Conservation (phyloP, 225 moss, liverwort and hornwort genomes). For the Takakia lepidozioides region DNA sequence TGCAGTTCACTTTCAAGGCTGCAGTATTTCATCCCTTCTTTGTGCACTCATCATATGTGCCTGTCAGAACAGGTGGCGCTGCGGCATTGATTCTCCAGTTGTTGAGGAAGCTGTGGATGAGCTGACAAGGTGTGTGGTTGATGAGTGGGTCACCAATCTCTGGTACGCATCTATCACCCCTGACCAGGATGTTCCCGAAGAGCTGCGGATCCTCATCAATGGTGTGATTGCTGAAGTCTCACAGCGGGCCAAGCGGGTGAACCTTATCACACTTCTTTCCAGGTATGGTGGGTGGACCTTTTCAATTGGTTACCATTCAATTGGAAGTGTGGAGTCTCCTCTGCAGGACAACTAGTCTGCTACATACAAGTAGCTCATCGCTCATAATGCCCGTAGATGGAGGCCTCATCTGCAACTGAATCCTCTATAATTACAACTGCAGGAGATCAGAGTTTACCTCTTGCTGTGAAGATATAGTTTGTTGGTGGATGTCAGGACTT, state of each 20-base stretch:
- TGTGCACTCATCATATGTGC: no score
- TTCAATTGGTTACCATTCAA: no score
- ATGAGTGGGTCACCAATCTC: conserved; percentile 47
- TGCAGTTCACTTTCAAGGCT: no score
- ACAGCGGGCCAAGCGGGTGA: conserved; percentile 36
- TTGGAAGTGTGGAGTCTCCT: no score
- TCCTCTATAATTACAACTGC: no score
- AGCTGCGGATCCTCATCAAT: conserved; percentile 51
- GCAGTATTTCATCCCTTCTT: no score
- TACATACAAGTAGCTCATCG: no score
- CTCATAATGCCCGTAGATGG: not conserved
- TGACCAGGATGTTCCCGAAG: conserved; percentile 46
- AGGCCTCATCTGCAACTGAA: no score
- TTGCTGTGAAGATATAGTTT: no score
- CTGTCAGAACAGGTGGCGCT: conserved; percentile 38
- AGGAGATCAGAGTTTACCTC: no score
- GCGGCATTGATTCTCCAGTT: conserved; percentile 39
- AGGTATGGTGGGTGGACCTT: conserved; percentile 10
- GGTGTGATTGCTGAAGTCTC: conserved; percentile 48
- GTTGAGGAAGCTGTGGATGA: conserved; percentile 55
- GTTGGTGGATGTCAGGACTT: no score
- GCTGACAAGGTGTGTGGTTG: conserved; percentile 41
- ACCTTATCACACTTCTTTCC: conserved; percentile 39
- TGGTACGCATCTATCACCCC: conserved; percentile 45
- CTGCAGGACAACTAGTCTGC: no score